Percentiles rank a stretch among this genome's conserved stretches.
phyloP scores from a whole-genome alignment of 192 early-diverging fungal species.

The Coemansia sp. region DNA sequence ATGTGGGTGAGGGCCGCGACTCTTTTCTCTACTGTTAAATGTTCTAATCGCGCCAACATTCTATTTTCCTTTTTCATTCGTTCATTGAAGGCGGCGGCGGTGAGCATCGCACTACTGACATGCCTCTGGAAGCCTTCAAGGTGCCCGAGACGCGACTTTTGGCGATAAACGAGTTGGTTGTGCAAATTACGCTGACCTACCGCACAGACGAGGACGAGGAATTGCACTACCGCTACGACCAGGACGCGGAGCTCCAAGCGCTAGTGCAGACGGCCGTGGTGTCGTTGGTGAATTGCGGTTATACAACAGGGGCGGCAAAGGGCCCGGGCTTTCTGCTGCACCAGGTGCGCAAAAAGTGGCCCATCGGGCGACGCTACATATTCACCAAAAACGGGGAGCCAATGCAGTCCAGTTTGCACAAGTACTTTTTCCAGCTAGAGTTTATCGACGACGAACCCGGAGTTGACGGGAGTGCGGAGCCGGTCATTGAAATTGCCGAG shows the following conservation, averaged over 20 bases:
- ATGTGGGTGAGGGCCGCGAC: not conserved
- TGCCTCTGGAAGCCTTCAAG: conserved; percentile 32
- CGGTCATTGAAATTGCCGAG: conserved; percentile 41
- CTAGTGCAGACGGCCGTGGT: conserved; percentile 41
- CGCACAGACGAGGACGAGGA: conserved; percentile 50
- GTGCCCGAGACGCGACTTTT: conserved; percentile 49
- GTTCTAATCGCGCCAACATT: not conserved
- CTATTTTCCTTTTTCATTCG: not conserved
- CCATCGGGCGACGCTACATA: conserved; percentile 48
- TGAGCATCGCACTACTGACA: not conserved
- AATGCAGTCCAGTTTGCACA: conserved; percentile 50
- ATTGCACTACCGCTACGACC: conserved; percentile 33
- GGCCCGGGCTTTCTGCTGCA: conserved; percentile 49
- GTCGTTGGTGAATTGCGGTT: conserved; percentile 51
- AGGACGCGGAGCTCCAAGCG: conserved; percentile 29
- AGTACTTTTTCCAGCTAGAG: conserved; percentile 54
- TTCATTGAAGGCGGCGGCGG: not conserved
- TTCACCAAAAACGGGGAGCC: conserved; percentile 49
- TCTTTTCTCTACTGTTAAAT: not conserved
- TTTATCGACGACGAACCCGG: conserved; percentile 21
- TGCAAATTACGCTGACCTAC: conserved; percentile 45
- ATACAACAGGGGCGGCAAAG: conserved; percentile 34
- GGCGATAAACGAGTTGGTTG: conserved; percentile 43
- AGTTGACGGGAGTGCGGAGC: not conserved
- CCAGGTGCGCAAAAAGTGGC: conserved; percentile 53